Conservation (phyloP, 2,329 filamentous ascomycete genomes). For the Aspergillus ochraceoroseus region DNA sequence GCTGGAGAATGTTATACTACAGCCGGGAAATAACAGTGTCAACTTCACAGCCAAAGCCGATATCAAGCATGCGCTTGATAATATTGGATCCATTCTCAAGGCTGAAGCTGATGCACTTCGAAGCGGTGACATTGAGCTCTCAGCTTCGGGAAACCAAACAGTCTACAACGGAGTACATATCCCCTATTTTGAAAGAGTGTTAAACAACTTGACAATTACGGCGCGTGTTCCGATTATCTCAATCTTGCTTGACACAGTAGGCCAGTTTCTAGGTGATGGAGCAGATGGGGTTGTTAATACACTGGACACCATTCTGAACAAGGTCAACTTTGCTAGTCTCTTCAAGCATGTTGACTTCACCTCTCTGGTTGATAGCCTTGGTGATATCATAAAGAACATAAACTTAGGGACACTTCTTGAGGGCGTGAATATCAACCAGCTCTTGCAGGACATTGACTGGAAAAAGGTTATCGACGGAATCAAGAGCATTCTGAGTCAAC, state of each 20-base stretch:
- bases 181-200: conserved; percentile 43
- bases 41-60: conserved; percentile 14
- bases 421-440: neutral
- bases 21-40: conserved; percentile 44
- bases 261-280: neutral
- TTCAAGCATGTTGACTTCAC: conserved; percentile 5
- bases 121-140: conserved; percentile 42
- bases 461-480: neutral
- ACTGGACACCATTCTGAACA: neutral
- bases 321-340: neutral
- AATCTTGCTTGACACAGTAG: conserved; percentile 2
- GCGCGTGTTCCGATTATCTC: conserved; percentile 34
- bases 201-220: conserved; percentile 40
- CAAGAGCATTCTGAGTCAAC: neutral
- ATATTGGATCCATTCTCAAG: conserved; percentile 41
- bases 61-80: conserved; percentile 41
- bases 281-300: neutral
- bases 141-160: conserved; percentile 43
- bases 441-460: conserved; percentile 6
- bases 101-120: conserved; percentile 37
- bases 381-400: conserved; percentile 3
- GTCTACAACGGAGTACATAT: conserved; percentile 44
- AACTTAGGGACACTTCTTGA: conserved; percentile 1
- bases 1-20: conserved; percentile 40
- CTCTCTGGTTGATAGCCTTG: neutral